These are phyloP conservation scores for Globisporangium megalacanthum DNA, from an alignment of 352 stramenopile genomes.

Conservation along the genomic window DNA sequence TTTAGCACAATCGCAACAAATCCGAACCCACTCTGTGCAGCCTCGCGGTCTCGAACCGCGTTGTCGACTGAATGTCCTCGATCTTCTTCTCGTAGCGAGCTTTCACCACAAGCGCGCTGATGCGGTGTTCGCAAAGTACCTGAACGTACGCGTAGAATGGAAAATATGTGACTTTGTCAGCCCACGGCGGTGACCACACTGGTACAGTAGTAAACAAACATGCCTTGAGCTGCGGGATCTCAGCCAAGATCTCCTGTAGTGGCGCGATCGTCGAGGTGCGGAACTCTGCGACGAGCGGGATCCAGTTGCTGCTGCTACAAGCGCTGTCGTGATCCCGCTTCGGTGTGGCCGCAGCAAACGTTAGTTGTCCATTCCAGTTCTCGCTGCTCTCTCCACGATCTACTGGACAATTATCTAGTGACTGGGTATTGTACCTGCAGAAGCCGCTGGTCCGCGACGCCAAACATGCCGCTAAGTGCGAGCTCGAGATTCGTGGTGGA, in stretches of 20 bases:
- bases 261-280: constrained; percentile 45
- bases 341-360: neutral
- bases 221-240: constrained; percentile 54
- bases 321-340: neutral
- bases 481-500: constrained; percentile 16
- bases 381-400: too few relatives aligned
- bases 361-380: too few relatives aligned
- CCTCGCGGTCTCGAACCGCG: constrained; percentile 34
- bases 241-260: constrained; percentile 49
- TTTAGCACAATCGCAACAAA: too few relatives aligned
- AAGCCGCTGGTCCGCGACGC: neutral
- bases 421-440: too few relatives aligned
- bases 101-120: constrained; percentile 47
- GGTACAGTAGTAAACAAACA: neutral
- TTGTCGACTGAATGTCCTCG: constrained; percentile 36
- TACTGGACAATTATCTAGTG: too few relatives aligned
- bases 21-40: constrained; percentile 36
- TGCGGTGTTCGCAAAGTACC: constrained; percentile 63
- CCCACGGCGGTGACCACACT: too few relatives aligned
- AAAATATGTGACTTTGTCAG: too few relatives aligned
- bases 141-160: constrained; percentile 6
- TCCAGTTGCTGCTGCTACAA: constrained; percentile 10
- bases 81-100: constrained; percentile 60
- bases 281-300: constrained; percentile 41
- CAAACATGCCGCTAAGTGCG: constrained; percentile 10